These are phyloP conservation scores for Danielia reshetovae DNA, from an alignment of 805 yeast species.

Conservation along the genomic window DNA sequence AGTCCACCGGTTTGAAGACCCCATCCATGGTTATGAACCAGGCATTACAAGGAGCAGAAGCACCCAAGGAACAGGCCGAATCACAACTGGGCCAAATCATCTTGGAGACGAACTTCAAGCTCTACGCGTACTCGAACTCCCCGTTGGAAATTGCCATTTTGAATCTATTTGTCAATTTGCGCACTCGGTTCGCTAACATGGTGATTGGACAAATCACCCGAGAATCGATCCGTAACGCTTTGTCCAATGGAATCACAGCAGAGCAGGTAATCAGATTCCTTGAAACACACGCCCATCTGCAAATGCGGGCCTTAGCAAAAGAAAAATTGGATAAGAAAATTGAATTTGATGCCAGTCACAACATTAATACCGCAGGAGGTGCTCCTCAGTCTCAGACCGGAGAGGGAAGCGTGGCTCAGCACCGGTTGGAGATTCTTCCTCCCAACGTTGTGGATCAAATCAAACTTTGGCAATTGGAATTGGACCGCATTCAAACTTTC, in stretches of 20 bases:
- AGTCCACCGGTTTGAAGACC: conserved; percentile 62
- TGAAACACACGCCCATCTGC: conserved; percentile 91
- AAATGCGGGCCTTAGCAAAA: conserved; percentile 74
- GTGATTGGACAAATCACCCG: conserved; percentile 92
- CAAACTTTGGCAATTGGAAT: conserved; percentile 91
- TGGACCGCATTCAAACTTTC: conserved; percentile 84
- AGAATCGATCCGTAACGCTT: conserved; percentile 83
- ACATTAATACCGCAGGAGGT: conserved; percentile 43
- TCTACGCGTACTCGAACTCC: conserved; percentile 90
- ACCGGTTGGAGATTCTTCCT: conserved; percentile 65
- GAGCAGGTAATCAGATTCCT: conserved; percentile 89
- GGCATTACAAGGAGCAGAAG: conserved; percentile 40
- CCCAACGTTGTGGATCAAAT: conserved; percentile 98
- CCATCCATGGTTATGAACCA: conserved; percentile 76
- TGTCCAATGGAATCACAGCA: conserved; percentile 86
- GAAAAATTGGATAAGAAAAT: conserved; percentile 62
- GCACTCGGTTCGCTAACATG: conserved; percentile 83
- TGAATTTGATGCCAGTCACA: conserved; percentile 55
- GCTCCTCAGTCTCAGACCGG: conserved; percentile 31
- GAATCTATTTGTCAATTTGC: conserved; percentile 81
- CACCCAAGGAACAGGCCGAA: conserved; percentile 18
- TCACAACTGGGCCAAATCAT: conserved; percentile 64
- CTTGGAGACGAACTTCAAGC: conserved; percentile 88
- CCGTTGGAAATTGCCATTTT: conserved; percentile 93
- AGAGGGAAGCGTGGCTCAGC: conserved; percentile 35